Evolutionary conservation across 345 rosid genomes (phyloP), one percentile per base, ranked within the genome.

Genomic region (Hevea brasiliensis): DNA sequence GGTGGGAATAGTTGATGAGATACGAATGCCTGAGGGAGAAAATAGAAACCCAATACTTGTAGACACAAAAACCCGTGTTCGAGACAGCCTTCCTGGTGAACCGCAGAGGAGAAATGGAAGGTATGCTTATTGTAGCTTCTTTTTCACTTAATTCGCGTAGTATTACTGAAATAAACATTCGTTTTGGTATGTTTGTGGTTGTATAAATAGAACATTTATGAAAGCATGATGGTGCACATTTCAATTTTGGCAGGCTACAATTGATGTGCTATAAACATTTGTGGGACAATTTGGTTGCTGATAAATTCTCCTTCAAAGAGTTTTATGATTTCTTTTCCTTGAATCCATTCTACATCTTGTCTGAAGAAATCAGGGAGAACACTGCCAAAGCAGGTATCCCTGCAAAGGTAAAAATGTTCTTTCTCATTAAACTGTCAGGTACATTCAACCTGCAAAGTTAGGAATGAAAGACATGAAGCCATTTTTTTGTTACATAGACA

Each of bases 91-190:
- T 17, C 98, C 98, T 26, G 72, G 87, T 55, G 92, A 85, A 87
- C 85, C 97, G 32, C 98, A 93, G 21, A 86, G 79, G 61, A 90
- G 97, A 79, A 93, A 93, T 17, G 93, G 97, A 85, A 87, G 89
- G 97, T 89, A 74, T 65, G 26, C 26, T 11, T 60, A 61, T 26
- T 45, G 14, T 56, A 9, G 59, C 55, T 56, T 65, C 23, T 72
- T 54, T 14, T 8, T 42, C 32, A 54, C n/a, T n/a, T n/a, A n/a
- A n/a, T 74, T 57, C 14, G 17, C 29, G 4, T 26, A n/a, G 29
- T 23, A 15, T 7, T 55, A n/a, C n/a, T n/a, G n/a, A n/a, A 35
- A 51, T 48, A 17, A 53, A 41, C 11, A 27, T 55, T 1, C 4
- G 37, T 32, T 32, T 32, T 32, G 2, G 37, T 32, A 15, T 69